Evolutionary conservation across 345 rosid species (phyloP), one percentile per base, ranked within the genome.

Genomic region (Diplotaxis tenuifolia): DNA sequence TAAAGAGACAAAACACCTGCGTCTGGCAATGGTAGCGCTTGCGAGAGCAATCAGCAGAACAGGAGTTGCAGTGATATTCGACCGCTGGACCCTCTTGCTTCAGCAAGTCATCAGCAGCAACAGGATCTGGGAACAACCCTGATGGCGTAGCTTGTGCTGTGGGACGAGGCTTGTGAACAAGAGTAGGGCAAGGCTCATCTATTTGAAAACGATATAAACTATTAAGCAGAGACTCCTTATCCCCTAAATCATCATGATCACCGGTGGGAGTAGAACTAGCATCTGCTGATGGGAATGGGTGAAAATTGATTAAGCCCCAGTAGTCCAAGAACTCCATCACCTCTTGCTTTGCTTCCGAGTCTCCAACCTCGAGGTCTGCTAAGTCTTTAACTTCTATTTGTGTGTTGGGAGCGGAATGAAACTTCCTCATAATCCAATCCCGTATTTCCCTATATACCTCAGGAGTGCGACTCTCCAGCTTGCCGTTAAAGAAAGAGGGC

Each of bases 281-380:
- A 59, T 83, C 96, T 32, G 58, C 52, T 28, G 85, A 79, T 18
- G 83, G 92, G 67, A 90, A 86, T 49, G 98, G 98, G 67, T 96
- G 99, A 71, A 96, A 96, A 79, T 96, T 96, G 74, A 92, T 88
- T 83, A 96, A 85, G 73, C 99, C 99, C 99, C 98, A 96, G 80
- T 86, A 90, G 61, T 96, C 98, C 87, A 96, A 82, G 84, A 96
- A 96, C 80, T 96, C 96, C 79, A 92, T 77, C 73, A 96, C 89
- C 82, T 92, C 99, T 68, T 85, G 88, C 85, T 86, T 92, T 29
- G 96, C 91, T 49, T 90, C 95, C 34, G 78, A 62, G 67, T 87
- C 90, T 42, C 88, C 97, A 78, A 88, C 83, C 76, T 87, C 97
- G 62, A 96, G 90, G 63, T 87, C 96, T 15, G 83, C 70, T 25